Percentiles rank a stretch among this genome's conserved stretches.
Evolutionary conservation across 352 stramenopile genomes (phyloP).

Genomic region (Pythium phragmitis): DNA sequence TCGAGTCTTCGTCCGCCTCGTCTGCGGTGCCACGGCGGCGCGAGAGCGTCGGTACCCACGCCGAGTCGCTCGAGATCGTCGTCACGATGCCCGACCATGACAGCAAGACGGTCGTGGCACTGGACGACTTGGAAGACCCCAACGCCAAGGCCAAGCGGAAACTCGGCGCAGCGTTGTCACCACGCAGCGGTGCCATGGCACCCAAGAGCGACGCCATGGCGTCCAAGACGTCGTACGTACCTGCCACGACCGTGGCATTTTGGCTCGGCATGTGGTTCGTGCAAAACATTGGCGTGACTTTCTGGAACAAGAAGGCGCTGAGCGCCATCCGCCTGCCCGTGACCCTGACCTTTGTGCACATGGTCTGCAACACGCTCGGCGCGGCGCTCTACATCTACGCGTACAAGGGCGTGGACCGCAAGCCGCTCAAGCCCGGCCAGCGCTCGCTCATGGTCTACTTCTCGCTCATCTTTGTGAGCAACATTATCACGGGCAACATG

Average conservation of each 20-base stretch:
- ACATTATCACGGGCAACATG: conserved; percentile 95
- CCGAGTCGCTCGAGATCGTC: conserved; percentile 12
- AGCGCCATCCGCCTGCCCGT: conserved; percentile 61
- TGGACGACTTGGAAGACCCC: neutral
- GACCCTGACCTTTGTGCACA: conserved; percentile 92
- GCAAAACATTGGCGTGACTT: conserved; percentile 94
- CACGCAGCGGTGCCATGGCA: too few relatives aligned
- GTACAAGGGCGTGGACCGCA: conserved; percentile 66
- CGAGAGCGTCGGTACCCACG: conserved; percentile 6
- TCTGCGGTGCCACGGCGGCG: conserved; percentile 2
- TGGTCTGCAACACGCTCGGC: conserved; percentile 92
- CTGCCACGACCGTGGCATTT: conserved; percentile 62
- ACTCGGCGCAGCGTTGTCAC: too few relatives aligned
- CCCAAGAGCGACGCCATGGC: neutral
- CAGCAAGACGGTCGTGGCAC: conserved; percentile 2
- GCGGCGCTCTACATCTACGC: conserved; percentile 74
- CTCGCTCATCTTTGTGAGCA: conserved; percentile 93
- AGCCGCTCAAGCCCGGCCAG: conserved; percentile 58
- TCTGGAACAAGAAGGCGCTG: conserved; percentile 95
- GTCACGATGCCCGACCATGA: conserved; percentile 5
- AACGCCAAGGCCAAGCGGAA: neutral
- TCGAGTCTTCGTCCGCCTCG: neutral
- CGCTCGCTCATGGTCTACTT: conserved; percentile 86
- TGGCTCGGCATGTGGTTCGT: conserved; percentile 87
- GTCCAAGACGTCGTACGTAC: conserved; percentile 68